Percentiles rank a stretch among this genome's conserved stretches.
Evolutionary conservation across 2,329 filamentous ascomycete genomes (phyloP).

Genomic region (Cercospora janseana): DNA sequence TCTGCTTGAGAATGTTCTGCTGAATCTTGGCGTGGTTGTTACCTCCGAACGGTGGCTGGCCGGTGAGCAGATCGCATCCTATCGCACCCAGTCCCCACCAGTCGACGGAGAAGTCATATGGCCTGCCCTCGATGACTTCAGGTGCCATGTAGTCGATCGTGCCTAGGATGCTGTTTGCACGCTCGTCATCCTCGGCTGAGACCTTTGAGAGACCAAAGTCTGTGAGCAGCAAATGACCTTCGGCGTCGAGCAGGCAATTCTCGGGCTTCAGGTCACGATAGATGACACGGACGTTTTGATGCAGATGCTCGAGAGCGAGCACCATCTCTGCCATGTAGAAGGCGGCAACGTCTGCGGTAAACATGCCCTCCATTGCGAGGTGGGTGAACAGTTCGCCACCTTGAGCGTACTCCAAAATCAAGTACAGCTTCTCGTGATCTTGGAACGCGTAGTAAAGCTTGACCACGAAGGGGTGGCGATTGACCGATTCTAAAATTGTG

Average conservation of each 20-base stretch:
- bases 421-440: slow-evolving; percentile 93
- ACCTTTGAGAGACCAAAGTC: slow-evolving; percentile 98
- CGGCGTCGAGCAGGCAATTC: slow-evolving; percentile 87
- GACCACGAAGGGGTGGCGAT: slow-evolving; percentile 94
- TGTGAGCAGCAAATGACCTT: slow-evolving; percentile 89
- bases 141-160: slow-evolving; percentile 99
- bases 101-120: slow-evolving; percentile 92
- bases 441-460: slow-evolving; percentile 99
- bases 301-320: slow-evolving; percentile 87
- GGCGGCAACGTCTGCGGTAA: slow-evolving; percentile 79
- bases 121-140: slow-evolving; percentile 81
- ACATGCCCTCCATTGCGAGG: slow-evolving; percentile 90
- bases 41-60: slow-evolving; percentile 84
- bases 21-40: slow-evolving; percentile 93
- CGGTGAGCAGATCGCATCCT: slow-evolving; percentile 88
- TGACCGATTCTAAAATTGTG: slow-evolving; percentile 90
- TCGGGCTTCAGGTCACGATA: slow-evolving; percentile 98
- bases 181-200: slow-evolving; percentile 62
- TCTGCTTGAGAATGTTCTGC: slow-evolving; percentile 92
- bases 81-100: slow-evolving; percentile 98
- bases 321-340: slow-evolving; percentile 99
- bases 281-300: slow-evolving; percentile 86
- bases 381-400: slow-evolving; percentile 98
- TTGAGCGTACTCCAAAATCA: slow-evolving; percentile 96
- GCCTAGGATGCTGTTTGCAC: slow-evolving; percentile 86